Evolutionary conservation across 805 yeast species (phyloP).

Genomic region (Cyberlindnera xylosilytica): DNA sequence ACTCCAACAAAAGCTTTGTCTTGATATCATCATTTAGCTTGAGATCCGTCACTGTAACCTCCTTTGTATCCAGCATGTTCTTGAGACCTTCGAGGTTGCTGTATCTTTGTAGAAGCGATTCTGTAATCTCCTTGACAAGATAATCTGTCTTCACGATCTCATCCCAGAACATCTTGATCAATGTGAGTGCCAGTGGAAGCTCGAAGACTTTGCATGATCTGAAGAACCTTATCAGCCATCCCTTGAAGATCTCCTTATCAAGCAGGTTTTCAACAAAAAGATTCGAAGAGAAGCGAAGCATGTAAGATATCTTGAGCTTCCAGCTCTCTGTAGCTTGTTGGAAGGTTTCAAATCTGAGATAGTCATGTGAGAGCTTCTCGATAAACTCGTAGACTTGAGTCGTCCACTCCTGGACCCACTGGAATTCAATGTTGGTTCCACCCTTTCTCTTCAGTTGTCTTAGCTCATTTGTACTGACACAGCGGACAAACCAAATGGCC

Average conservation of each 20-base stretch:
- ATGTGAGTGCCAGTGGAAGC: conserved; percentile 46
- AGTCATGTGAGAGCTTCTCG: conserved; percentile 32
- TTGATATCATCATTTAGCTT: conserved; percentile 33
- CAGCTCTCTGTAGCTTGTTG: conserved; percentile 39
- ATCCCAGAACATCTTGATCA: conserved; percentile 69
- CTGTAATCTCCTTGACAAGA: conserved; percentile 63
- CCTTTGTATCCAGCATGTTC: conserved; percentile 34
- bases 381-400: conserved; percentile 67
- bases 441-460: conserved; percentile 54
- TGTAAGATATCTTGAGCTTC: conserved; percentile 55
- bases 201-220: conserved; percentile 37
- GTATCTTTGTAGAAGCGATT: conserved; percentile 50
- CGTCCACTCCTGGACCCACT: conserved; percentile 89
- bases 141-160: conserved; percentile 55
- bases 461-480: conserved; percentile 79
- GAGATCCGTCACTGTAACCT: conserved; percentile 33
- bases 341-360: conserved; percentile 32
- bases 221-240: conserved; percentile 59
- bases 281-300: conserved; percentile 56
- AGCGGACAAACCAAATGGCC: conserved; percentile 88
- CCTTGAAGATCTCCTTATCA: conserved; percentile 57
- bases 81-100: conserved; percentile 33
- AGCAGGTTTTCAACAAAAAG: conserved; percentile 67
- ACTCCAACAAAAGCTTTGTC: conserved; percentile 24
- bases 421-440: conserved; percentile 41